Percentiles rank a stretch among this genome's conserved stretches.
phyloP scores from a whole-genome alignment of 805 yeast genomes.

The Hanseniaspora thailandica region DNA sequence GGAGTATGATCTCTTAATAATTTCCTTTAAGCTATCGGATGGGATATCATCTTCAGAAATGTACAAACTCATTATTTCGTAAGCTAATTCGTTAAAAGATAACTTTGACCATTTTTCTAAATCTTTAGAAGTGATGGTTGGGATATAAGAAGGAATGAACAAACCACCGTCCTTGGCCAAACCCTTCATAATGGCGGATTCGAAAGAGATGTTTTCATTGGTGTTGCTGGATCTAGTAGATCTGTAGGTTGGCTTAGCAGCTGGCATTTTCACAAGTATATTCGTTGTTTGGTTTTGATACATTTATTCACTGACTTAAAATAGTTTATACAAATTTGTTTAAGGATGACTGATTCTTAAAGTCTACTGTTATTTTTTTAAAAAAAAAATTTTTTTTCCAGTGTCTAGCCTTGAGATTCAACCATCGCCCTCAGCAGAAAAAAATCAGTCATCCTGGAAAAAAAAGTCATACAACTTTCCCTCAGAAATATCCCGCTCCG shows the following conservation, averaged over 20 bases:
- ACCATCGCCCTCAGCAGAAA: neutral
- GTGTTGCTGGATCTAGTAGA: constrained; percentile 57
- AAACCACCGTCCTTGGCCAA: constrained; percentile 95
- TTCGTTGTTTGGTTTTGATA: neutral
- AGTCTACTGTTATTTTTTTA: neutral
- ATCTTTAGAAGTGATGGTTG: constrained; percentile 44
- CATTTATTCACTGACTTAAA: neutral
- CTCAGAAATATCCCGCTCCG: neutral
- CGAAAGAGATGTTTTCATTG: constrained; percentile 48
- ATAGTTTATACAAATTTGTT: neutral
- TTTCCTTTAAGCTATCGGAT: constrained; percentile 47
- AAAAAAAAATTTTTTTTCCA: no score
- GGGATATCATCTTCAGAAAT: constrained; percentile 64
- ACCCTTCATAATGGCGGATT: constrained; percentile 77
- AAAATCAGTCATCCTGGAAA: neutral
- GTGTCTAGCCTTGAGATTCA: neutral
- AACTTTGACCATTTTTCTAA: constrained; percentile 60
- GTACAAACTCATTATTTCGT: constrained; percentile 71
- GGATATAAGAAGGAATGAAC: constrained; percentile 75
- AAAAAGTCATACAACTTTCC: neutral
- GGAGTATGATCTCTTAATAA: constrained; percentile 66
- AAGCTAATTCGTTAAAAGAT: constrained; percentile 77
- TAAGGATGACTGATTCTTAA: neutral
- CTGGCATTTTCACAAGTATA: constrained; percentile 29
- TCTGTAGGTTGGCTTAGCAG: constrained; percentile 42